Percentiles rank a stretch among this genome's conserved stretches.
These are phyloP conservation scores for Citrus glauca DNA, from an alignment of 345 rosid species.

Conservation along the genomic window DNA sequence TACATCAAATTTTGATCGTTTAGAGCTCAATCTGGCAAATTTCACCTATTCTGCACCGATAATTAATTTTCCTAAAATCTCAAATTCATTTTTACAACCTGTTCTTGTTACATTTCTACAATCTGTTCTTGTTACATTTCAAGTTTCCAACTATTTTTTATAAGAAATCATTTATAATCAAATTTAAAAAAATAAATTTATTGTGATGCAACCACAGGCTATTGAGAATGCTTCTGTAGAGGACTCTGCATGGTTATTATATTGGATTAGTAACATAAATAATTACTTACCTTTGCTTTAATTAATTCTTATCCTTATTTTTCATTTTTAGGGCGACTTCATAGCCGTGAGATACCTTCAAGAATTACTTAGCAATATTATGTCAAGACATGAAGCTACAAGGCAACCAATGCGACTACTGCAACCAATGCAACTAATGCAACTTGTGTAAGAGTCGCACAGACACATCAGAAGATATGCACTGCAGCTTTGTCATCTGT, in stretches of 20 bases:
- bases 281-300: neutral
- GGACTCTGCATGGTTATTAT: neutral
- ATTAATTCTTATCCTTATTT: neutral
- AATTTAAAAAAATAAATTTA: neutral
- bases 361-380: slow-evolving; percentile 18
- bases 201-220: neutral
- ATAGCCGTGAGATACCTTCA: neutral
- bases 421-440: neutral
- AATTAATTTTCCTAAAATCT: neutral
- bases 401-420: neutral
- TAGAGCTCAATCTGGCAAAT: neutral
- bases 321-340: slow-evolving; percentile 21
- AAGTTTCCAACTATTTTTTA: neutral
- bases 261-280: neutral
- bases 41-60: neutral
- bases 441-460: neutral
- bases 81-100: neutral
- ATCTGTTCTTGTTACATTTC: neutral
- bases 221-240: neutral
- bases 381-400: neutral
- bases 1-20: neutral
- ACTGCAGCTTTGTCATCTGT: neutral
- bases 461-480: neutral
- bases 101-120: no score
- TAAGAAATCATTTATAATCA: neutral